Conservation (phyloP, 495 filamentous ascomycete genomes). For the Sphaerosporella brunnea region DNA sequence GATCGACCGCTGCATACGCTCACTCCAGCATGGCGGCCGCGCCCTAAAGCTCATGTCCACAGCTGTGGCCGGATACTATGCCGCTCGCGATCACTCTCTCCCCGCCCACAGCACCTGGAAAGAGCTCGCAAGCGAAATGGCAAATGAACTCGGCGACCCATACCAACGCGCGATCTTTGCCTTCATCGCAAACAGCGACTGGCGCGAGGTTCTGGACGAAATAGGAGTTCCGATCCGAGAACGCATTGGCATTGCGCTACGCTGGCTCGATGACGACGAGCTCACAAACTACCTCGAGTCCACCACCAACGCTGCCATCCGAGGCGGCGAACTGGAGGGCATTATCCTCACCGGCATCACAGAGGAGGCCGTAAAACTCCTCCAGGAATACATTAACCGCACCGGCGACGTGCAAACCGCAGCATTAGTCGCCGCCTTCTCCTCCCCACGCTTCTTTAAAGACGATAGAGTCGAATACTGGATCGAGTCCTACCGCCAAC, state of each 20-base stretch:
- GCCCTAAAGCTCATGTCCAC: constrained; percentile 26
- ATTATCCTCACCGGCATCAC: constrained; percentile 74
- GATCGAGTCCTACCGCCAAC: constrained; percentile 59
- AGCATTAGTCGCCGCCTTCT: constrained; percentile 63
- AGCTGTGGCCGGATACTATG: constrained; percentile 25
- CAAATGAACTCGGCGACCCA: constrained; percentile 53
- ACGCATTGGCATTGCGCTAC: constrained; percentile 68
- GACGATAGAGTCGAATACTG: constrained; percentile 59
- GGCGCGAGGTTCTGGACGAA: constrained; percentile 67
- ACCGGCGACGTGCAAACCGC: constrained; percentile 82
- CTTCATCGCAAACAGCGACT: constrained; percentile 75
- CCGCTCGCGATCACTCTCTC: constrained; percentile 4
- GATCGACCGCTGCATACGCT: constrained; percentile 31
- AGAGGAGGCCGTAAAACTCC: constrained; percentile 58
- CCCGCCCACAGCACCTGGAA: constrained; percentile 17
- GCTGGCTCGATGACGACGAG: constrained; percentile 62
- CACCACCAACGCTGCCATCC: constrained; percentile 44
- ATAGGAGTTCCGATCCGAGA: constrained; percentile 66
- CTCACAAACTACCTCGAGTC: constrained; percentile 53
- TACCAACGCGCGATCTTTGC: constrained; percentile 84
- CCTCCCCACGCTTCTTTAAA: constrained; percentile 63
- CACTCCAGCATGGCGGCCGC: constrained; percentile 17
- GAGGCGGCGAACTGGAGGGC: constrained; percentile 69
- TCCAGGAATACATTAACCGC: constrained; percentile 73
- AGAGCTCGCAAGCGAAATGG: constrained; percentile 35